phyloP scores from a whole-genome alignment of 2,329 filamentous ascomycete genomes.

The Paecilomyces fulvus region DNA sequence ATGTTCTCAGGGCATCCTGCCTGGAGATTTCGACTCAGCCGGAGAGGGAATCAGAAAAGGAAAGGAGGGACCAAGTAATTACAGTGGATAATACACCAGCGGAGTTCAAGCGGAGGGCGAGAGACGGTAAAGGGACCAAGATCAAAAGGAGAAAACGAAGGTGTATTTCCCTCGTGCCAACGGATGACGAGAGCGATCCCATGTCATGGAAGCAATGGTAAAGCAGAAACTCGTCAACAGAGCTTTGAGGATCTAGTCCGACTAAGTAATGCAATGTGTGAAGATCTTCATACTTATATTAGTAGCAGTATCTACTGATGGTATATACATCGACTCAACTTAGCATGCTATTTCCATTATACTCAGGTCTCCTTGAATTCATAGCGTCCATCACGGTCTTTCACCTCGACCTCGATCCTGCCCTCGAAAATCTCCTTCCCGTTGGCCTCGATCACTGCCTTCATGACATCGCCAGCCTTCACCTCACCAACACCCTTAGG shows the following conservation, averaged over 20 bases:
- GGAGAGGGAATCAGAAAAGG: background rate
- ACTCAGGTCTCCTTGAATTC: constrained; percentile 63
- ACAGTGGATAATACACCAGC: background rate
- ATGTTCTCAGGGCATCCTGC: constrained; percentile 7
- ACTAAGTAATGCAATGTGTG: background rate
- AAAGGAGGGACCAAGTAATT: background rate
- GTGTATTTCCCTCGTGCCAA: constrained; percentile 20
- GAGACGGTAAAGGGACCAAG: background rate
- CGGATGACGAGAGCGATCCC: constrained; percentile 20
- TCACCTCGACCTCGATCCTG: constrained; percentile 72
- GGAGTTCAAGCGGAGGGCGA: background rate
- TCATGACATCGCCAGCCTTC: constrained; percentile 77
- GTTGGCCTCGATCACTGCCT: constrained; percentile 67
- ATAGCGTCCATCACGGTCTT: constrained; percentile 70
- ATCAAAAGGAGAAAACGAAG: constrained; percentile 12
- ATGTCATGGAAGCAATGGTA: background rate
- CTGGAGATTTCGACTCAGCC: background rate
- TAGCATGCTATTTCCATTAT: background rate
- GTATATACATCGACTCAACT: background rate
- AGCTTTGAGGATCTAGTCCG: background rate
- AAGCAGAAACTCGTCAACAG: background rate
- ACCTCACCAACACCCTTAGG: constrained; percentile 91
- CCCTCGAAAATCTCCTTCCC: constrained; percentile 81
- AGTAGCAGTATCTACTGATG: background rate
- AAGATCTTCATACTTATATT: background rate